A percentile compares a stretch with the other conserved stretches of the same genome.
Evolutionary conservation across 2,329 filamentous ascomycete species (phyloP).

Genomic region (Aspergillus proliferans): DNA sequence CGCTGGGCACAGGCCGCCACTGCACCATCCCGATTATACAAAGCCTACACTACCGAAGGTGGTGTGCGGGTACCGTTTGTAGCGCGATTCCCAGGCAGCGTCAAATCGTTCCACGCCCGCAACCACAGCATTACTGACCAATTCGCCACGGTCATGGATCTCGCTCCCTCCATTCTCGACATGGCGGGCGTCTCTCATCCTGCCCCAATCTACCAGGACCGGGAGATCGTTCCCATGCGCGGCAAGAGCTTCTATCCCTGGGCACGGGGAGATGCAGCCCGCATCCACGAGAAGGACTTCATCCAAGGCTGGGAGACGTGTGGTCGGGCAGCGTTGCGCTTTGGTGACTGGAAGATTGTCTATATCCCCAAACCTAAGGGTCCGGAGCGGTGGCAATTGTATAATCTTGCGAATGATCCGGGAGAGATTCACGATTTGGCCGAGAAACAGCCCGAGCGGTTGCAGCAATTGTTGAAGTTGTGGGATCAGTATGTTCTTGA

Average conservation of each 20-base stretch:
- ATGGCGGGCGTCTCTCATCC: slow-evolving; percentile 45
- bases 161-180: slow-evolving; percentile 42
- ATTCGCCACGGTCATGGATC: slow-evolving; percentile 51
- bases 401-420: slow-evolving; percentile 47
- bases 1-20: slow-evolving; percentile 52
- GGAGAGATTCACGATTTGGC: slow-evolving; percentile 47
- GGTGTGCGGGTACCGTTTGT: slow-evolving; percentile 51
- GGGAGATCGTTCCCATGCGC: slow-evolving; percentile 48
- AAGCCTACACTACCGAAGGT: slow-evolving; percentile 45
- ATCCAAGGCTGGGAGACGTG: slow-evolving; percentile 54
- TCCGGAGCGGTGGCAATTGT: slow-evolving; percentile 53
- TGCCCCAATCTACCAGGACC: slow-evolving; percentile 46
- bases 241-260: slow-evolving; percentile 44
- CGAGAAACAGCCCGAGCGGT: slow-evolving; percentile 35
- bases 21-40: slow-evolving; percentile 46
- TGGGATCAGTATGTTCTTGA: slow-evolving; percentile 57
- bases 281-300: slow-evolving; percentile 47
- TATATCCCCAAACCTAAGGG: slow-evolving; percentile 53
- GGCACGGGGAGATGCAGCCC: slow-evolving; percentile 26
- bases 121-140: slow-evolving; percentile 42
- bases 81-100: slow-evolving; percentile 36
- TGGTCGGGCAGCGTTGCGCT: slow-evolving; percentile 49
- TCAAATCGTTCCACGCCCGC: slow-evolving; percentile 7
- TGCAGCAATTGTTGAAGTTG: slow-evolving; percentile 46
- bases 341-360: slow-evolving; percentile 53